phyloP scores from a whole-genome alignment of 805 yeast genomes.

The Candida ponderosae region DNA sequence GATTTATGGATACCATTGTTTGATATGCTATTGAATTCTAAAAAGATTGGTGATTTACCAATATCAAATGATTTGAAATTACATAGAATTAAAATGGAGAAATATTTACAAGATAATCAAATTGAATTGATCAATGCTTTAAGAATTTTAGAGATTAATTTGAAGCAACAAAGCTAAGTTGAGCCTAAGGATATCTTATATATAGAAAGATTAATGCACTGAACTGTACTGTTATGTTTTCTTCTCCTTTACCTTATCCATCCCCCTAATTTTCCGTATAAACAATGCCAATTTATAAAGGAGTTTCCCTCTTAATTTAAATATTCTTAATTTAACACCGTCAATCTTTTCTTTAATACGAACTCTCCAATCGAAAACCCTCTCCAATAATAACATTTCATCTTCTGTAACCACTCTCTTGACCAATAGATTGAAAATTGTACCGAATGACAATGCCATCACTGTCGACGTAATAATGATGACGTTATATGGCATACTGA shows the following conservation, averaged over 20 bases:
- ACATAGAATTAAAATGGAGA: slow-evolving; percentile 32
- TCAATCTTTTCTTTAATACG: too few relatives aligned
- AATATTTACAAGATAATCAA: slow-evolving; percentile 7
- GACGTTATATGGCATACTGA: slow-evolving; percentile 97
- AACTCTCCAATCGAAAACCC: too few relatives aligned
- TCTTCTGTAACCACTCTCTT: slow-evolving; percentile 71
- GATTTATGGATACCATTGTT: slow-evolving; percentile 67
- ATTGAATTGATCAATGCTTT: not conserved
- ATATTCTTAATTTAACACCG: too few relatives aligned
- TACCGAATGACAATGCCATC: slow-evolving; percentile 88
- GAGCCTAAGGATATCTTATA: too few relatives aligned
- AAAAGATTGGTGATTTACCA: slow-evolving; percentile 29
- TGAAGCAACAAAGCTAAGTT: not conserved
- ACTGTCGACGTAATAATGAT: slow-evolving; percentile 90
- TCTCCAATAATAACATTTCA: slow-evolving; percentile 27
- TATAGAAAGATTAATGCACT: too few relatives aligned
- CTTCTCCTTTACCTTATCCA: too few relatives aligned
- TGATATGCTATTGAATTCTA: slow-evolving; percentile 55
- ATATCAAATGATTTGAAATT: slow-evolving; percentile 26
- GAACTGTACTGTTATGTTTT: too few relatives aligned
- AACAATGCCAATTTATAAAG: too few relatives aligned
- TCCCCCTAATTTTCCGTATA: too few relatives aligned
- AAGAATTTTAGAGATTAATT: not conserved
- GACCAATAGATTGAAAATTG: slow-evolving; percentile 68
- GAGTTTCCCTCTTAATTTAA: too few relatives aligned